Percentiles rank a stretch among this genome's conserved stretches.
Evolutionary conservation across 371 early-diverging fungal genomes (phyloP).

Genomic region (Rhizopus delemar): DNA sequence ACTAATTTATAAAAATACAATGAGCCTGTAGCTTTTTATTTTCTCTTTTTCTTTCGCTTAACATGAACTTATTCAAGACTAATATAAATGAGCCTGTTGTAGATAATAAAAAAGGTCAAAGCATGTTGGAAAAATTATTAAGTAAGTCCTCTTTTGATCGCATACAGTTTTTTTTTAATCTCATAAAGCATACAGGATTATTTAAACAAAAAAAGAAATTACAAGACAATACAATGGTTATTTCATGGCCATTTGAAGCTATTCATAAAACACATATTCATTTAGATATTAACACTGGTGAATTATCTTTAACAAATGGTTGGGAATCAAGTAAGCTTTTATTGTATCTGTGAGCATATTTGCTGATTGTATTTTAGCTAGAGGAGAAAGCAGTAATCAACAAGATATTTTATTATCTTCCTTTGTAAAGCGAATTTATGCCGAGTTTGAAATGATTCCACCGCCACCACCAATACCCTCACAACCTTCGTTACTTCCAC

Average conservation of each 20-base stretch:
- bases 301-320: slow-evolving; percentile 21
- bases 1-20: too few relatives aligned
- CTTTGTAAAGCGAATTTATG: slow-evolving; percentile 27
- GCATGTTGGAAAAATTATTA: too few relatives aligned
- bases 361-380: too few relatives aligned
- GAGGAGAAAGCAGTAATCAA: too few relatives aligned
- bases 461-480: not conserved
- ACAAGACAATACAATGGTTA: slow-evolving; percentile 11
- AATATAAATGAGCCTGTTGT: too few relatives aligned
- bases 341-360: not conserved
- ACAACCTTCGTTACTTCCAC: too few relatives aligned
- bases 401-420: slow-evolving; percentile 20
- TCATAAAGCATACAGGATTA: not conserved
- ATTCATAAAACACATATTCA: slow-evolving; percentile 31
- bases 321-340: slow-evolving; percentile 9
- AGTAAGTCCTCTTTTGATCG: not conserved
- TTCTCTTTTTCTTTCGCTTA: too few relatives aligned
- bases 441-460: slow-evolving; percentile 16
- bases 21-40: too few relatives aligned
- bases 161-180: too few relatives aligned
- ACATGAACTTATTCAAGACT: too few relatives aligned
- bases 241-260: slow-evolving; percentile 30
- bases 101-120: too few relatives aligned
- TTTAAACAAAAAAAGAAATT: not conserved
- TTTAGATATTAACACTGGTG: slow-evolving; percentile 21